Conservation (phyloP, 768 basidiomycete species). For the Leccinum subgranulosum region DNA sequence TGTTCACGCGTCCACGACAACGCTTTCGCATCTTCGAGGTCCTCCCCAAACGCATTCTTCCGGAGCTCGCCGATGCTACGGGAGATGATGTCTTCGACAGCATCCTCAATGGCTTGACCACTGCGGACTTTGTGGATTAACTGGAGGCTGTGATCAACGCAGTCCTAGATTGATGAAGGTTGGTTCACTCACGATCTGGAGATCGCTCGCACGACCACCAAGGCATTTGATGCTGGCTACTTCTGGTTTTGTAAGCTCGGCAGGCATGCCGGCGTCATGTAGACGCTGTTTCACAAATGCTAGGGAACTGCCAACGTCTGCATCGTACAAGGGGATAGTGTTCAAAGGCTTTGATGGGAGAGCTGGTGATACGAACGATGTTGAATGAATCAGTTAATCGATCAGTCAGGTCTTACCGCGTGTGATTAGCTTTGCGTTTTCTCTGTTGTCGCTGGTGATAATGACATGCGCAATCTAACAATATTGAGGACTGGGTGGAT, state of each 20-base stretch:
- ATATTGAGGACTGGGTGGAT: neutral
- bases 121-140: conserved; percentile 82
- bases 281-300: conserved; percentile 81
- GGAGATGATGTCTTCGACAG: conserved; percentile 86
- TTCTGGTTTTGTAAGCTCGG: conserved; percentile 55
- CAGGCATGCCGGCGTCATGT: conserved; percentile 48
- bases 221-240: conserved; percentile 62
- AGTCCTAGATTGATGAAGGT: neutral
- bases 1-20: conserved; percentile 86
- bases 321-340: conserved; percentile 78
- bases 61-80: conserved; percentile 79
- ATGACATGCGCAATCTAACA: conserved; percentile 85
- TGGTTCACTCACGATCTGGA: conserved; percentile 63
- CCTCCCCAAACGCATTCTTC: conserved; percentile 93
- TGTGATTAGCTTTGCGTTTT: conserved; percentile 79
- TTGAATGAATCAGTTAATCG: neutral
- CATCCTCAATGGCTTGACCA: conserved; percentile 69
- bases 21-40: conserved; percentile 79
- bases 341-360: conserved; percentile 82
- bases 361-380: conserved; percentile 41
- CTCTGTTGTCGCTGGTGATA: conserved; percentile 85
- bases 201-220: conserved; percentile 88
- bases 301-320: conserved; percentile 75
- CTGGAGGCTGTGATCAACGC: conserved; percentile 34
- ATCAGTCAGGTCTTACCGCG: conserved; percentile 48